Base-by-base conservation (phyloP, 352 stramenopile species). In the Pythium grandisporangium region DNA sequence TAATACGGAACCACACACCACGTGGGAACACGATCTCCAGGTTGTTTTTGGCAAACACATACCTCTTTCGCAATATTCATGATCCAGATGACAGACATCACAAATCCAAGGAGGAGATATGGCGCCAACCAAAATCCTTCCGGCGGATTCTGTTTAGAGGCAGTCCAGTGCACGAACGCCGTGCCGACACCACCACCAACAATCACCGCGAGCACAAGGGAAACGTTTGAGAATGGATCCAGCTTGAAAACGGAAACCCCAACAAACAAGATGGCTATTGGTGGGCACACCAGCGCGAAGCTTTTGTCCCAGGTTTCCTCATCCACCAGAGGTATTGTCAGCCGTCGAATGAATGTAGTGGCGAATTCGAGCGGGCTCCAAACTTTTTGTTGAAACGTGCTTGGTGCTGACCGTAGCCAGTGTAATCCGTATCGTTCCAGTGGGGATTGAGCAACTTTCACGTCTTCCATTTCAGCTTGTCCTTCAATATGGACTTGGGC, bases 31-130 rank as follows among this genome's bases (percentile, higher is more conserved):
- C 27, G 24, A 21, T 40, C 17, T 6, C 14, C 27, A 33, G 27
- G 14, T 8, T 14, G 14, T 14, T 33, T 32, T 32, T 32, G 27
- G 8, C 27, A 23, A 5, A 37, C 22, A 35, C 52, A 19, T 37
- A 77, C 73, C 51, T 91, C 77, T 25, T 84, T 74, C 6, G 77
- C 77, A 37, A 91, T 86, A 17, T 82, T 86, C 74, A 87, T 87
- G 53, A 91, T 91, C 77, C 77, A 91, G 43, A 88, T 68, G 30
- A 91, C 70, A 3, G 77, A 91, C 74, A 91, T 91, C 19, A 78
- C 61, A 37, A 91, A 91, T 13, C 67, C 77, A n/a, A 86, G 48
- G 22, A 53, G 71, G 26, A 91, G 63, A 20, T 81, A 86, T 27
- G 75, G 71, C 4, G 63, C 60, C 10, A 88, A 42, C 5, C 50